Base-by-base conservation (phyloP, 2,329 filamentous ascomycete genomes). In the Rosellinia necatrix region DNA sequence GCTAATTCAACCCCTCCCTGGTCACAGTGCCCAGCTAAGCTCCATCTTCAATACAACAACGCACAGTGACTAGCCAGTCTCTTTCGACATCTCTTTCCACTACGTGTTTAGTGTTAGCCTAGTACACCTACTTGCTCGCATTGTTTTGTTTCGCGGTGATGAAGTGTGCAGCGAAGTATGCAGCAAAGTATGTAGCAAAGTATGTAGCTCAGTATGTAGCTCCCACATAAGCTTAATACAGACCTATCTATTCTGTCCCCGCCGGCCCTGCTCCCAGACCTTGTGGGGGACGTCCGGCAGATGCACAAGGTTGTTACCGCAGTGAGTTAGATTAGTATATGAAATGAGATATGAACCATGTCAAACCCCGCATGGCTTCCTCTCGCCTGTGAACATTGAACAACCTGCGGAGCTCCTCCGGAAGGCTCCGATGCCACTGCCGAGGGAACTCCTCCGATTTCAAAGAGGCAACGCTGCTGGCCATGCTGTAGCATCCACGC, bases 281-380 rank as follows among this genome's bases (percentile, higher is more conserved):
- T 38, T 38, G 35, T 38, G 19, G 35, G n/a, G 22, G 35, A 38
- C 35, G 38, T 42, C 27, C 38, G 38, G 38, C 38, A 42, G 22
- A 42, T 42, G 38, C 38, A 41, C 19, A 27, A 27, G 22, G 38
- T 42, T 42, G 12, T 27, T 27, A 27, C 38, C 22, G 12, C 38
- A 42, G 38, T 22, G 35, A 8, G 35, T 38, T 38, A 38, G 35
- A n/a, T n/a, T n/a, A n/a, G n/a, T n/a, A n/a, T n/a, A n/a, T n/a
- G n/a, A n/a, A n/a, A n/a, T n/a, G n/a, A n/a, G 19, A 38, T 38
- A 38, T 27, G 38, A 42, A 42, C 27, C 22, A 42, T 42, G 38
- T 27, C 22, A 42, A 42, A 42, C 38, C 38, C 38, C 38, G 38
- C 38, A 42, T 24, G 38, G 22, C 38, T 17, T 24, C 38, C 35